phyloP scores from a whole-genome alignment of 768 basidiomycete genomes.

The Paxillus rubicundulus region DNA sequence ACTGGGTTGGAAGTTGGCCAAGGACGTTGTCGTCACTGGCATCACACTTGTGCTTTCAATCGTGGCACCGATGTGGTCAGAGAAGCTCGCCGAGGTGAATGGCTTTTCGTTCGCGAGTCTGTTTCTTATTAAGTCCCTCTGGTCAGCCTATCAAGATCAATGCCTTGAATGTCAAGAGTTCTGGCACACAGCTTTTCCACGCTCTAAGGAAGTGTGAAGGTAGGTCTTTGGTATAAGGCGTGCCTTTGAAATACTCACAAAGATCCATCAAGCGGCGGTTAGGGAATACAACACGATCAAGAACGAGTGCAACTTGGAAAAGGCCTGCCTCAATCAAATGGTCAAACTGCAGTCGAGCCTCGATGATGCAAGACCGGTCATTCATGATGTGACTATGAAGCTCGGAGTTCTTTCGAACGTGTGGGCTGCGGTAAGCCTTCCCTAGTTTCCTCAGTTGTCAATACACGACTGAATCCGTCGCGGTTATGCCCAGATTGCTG shows the following conservation, averaged over 20 bases:
- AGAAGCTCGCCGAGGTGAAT: slow-evolving; percentile 2
- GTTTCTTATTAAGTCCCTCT: no score
- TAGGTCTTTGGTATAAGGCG: no score
- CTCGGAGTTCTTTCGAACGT: slow-evolving; percentile 17
- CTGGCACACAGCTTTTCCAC: no score
- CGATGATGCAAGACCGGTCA: slow-evolving; percentile 10
- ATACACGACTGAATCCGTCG: background rate
- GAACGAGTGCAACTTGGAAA: slow-evolving; percentile 6
- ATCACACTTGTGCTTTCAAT: slow-evolving; percentile 15
- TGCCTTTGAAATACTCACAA: no score
- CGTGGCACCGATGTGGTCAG: slow-evolving; percentile 9
- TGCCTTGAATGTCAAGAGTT: no score
- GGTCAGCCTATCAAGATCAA: no score
- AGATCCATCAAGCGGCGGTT: no score
- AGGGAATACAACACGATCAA: background rate
- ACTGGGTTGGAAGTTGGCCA: slow-evolving; percentile 14
- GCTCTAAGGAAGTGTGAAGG: no score
- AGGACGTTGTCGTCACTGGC: slow-evolving; percentile 12
- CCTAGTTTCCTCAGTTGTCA: background rate
- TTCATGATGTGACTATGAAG: slow-evolving; percentile 19
- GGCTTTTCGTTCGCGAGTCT: no score
- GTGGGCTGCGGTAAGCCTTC: background rate
- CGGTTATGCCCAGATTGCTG: slow-evolving; percentile 13
- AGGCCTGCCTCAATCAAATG: slow-evolving; percentile 8
- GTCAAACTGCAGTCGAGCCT: slow-evolving; percentile 11